Conservation (phyloP, 495 filamentous ascomycete genomes). For the Penicillium paradoxum region DNA sequence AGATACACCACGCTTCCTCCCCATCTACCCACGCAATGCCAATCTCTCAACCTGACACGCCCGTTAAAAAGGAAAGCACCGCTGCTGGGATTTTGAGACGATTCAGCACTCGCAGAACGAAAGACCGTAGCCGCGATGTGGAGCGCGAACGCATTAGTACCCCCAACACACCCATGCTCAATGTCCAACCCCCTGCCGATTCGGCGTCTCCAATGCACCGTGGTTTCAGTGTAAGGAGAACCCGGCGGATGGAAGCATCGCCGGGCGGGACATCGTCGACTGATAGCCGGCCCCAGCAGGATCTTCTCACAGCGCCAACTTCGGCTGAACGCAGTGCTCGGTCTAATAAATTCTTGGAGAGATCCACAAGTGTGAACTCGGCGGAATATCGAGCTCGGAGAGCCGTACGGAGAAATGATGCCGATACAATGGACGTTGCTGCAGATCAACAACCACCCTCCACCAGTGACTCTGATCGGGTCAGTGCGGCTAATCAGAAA, state of each 20-base stretch:
- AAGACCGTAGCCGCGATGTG: conserved; percentile 47
- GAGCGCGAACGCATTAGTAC: conserved; percentile 52
- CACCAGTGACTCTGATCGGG: conserved; percentile 77
- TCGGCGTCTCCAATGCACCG: conserved; percentile 58
- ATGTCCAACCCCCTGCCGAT: conserved; percentile 69
- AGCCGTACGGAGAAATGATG: conserved; percentile 51
- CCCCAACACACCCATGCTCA: conserved; percentile 63
- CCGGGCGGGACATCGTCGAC: conserved; percentile 53
- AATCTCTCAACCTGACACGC: conserved; percentile 55
- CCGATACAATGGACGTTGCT: conserved; percentile 48
- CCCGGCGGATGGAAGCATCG: conserved; percentile 56
- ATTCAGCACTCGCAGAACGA: conserved; percentile 79
- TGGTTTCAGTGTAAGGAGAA: conserved; percentile 75
- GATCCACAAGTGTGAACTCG: conserved; percentile 83
- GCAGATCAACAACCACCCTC: conserved; percentile 54
- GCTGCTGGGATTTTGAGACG: conserved; percentile 81
- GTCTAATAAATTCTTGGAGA: conserved; percentile 60
- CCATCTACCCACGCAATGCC: conserved; percentile 50
- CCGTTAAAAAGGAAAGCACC: conserved; percentile 77
- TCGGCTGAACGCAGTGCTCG: conserved; percentile 53
- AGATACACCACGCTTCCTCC: conserved; percentile 60
- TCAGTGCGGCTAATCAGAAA: conserved; percentile 45
- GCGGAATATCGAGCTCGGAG: conserved; percentile 66
- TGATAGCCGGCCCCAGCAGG: conserved; percentile 64
- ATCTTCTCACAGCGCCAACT: conserved; percentile 65